Conservation (phyloP, 1,284 basidiomycete genomes). For the Sporisorium reilianum region DNA sequence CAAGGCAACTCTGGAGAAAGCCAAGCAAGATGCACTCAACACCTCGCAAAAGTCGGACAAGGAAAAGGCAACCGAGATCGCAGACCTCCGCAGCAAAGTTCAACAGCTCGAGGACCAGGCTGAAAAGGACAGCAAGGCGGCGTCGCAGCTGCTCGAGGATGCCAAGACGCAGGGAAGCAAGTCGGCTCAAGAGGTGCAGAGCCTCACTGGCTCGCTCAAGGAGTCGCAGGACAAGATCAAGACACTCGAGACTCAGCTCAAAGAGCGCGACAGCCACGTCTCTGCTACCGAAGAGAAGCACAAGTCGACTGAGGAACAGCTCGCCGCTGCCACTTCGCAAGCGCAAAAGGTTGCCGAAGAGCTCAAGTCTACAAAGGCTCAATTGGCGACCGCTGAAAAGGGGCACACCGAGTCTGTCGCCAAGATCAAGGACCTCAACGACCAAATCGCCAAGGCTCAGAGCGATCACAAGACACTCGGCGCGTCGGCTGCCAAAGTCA, state of each 20-base stretch:
- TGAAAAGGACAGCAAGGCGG: slow-evolving; percentile 13
- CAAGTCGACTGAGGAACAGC: slow-evolving; percentile 11
- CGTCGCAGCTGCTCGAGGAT: slow-evolving; percentile 18
- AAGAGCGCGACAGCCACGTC: slow-evolving; percentile 23
- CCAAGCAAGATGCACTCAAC: slow-evolving; percentile 18
- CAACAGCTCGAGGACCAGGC: slow-evolving; percentile 30
- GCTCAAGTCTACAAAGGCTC: slow-evolving; percentile 17
- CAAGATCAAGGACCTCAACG: slow-evolving; percentile 29
- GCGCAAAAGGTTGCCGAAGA: slow-evolving; percentile 16
- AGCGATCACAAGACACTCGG: slow-evolving; percentile 26
- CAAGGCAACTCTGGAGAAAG: slow-evolving; percentile 28
- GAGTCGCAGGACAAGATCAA: slow-evolving; percentile 19
- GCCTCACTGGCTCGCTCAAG: slow-evolving; percentile 23
- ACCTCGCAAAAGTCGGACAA: slow-evolving; percentile 23
- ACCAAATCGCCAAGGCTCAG: slow-evolving; percentile 21
- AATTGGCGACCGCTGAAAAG: slow-evolving; percentile 15
- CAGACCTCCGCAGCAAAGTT: slow-evolving; percentile 30
- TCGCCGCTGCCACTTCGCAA: slow-evolving; percentile 14
- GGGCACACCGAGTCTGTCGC: slow-evolving; percentile 14
- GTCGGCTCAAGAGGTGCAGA: slow-evolving; percentile 19
- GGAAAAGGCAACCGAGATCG: slow-evolving; percentile 20
- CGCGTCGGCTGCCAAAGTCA: slow-evolving; percentile 15
- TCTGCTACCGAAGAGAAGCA: slow-evolving; percentile 19
- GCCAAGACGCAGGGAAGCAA: slow-evolving; percentile 25
- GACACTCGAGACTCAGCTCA: slow-evolving; percentile 16